A percentile compares a stretch with the other conserved stretches of the same genome.
Evolutionary conservation across 73 alveolate species (phyloP).

Genomic region (Symbiodinium pilosum): DNA sequence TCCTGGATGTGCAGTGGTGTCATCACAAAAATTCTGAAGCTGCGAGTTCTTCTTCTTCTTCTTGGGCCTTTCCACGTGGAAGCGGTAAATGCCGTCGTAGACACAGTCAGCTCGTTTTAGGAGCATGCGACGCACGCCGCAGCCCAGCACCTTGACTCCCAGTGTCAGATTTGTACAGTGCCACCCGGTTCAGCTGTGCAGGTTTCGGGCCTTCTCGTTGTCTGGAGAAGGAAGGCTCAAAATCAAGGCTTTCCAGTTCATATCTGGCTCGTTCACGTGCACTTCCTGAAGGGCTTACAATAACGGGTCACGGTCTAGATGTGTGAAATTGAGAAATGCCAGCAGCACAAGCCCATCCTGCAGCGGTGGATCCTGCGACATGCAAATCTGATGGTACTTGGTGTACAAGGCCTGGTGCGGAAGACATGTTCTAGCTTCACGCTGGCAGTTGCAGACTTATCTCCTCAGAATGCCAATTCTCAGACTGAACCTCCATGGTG

Average conservation of each 20-base stretch:
- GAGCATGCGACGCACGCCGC: slow-evolving; percentile 67
- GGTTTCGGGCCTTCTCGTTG: slow-evolving; percentile 36
- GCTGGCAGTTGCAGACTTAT: background rate
- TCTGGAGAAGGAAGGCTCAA: slow-evolving; percentile 75
- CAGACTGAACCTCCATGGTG: slow-evolving; percentile 18
- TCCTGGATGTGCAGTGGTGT: background rate
- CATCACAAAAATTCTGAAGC: background rate
- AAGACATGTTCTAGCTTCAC: too few relatives aligned
- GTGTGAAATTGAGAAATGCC: background rate
- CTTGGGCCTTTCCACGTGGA: slow-evolving; percentile 57
- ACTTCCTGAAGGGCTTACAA: slow-evolving; percentile 53
- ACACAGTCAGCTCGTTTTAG: slow-evolving; percentile 81
- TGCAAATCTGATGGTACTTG: slow-evolving; percentile 77
- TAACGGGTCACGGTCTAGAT: too few relatives aligned
- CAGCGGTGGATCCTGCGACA: slow-evolving; percentile 64
- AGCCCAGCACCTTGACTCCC: slow-evolving; percentile 42
- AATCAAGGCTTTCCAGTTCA: slow-evolving; percentile 70
- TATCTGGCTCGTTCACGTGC: slow-evolving; percentile 50
- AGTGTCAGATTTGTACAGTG: background rate
- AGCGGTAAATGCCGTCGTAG: slow-evolving; percentile 93
- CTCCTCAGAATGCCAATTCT: background rate
- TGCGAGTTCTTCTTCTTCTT: background rate
- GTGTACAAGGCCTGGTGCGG: slow-evolving; percentile 34
- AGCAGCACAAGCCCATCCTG: background rate
- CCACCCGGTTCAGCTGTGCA: background rate